Evolutionary conservation across 1,284 basidiomycete species (phyloP), one percentile per base, ranked within the genome.

Genomic region (Moniliella sp.): DNA sequence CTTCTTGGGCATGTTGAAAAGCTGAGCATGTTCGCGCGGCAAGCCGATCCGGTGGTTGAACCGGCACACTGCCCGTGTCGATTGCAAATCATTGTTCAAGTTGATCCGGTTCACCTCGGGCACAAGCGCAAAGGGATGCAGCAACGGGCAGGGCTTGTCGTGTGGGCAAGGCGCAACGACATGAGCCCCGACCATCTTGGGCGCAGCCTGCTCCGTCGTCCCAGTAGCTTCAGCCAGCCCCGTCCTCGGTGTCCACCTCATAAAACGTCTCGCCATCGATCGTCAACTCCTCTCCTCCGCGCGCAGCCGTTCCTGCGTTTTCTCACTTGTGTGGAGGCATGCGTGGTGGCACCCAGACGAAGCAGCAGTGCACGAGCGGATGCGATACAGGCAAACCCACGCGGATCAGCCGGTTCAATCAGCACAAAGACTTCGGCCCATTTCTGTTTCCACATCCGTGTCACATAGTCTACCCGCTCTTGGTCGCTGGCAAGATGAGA

Each of bases 401-500:
- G 65, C 13, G 67, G 67, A 2, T 75, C 77, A 27, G 73, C 76
- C 33, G 80, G 74, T 57, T 99, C 88, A 38, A 94, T 75, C 25
- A 97, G 65, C 5, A 35, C 54, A 12, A 56, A 40, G 7, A 51
- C 50, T 14, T 50, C 39, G 18, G 82, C 82, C 18, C 78, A 79
- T 43, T 78, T 81, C 30, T n/a, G 21, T 23, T 78, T 69, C 83
- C 83, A 91, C 69, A 88, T 77, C 46, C 79, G 72, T 46, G 75
- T 73, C 4, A 86, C 68, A 27, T 81, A 60, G 3, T 68, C 64
- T 59, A 74, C 75, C 30, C 77, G 71, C 4, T 72, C 69, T 5
- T 70, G 46, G 26, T 71, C 61, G 7, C 68, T 74, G 2, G 72
- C 65, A 10, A 84, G 65, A 4, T 76, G 71, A 10, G 78, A 75